Conservation (phyloP, 2,329 filamentous ascomycete species). For the Apiospora phragmitis region DNA sequence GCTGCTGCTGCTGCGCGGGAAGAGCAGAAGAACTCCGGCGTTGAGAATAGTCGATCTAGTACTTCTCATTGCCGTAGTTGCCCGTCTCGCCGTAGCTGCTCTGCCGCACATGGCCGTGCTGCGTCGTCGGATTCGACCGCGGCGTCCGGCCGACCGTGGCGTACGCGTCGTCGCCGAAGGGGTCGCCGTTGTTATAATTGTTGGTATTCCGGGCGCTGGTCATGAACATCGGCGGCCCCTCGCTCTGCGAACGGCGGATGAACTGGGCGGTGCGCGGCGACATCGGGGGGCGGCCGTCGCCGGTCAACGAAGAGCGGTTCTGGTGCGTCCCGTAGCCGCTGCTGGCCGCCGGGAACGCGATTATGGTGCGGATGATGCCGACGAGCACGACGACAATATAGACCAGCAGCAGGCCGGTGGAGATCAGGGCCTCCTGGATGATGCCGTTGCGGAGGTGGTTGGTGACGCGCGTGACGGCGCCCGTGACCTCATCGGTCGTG, state of each 20-base stretch:
- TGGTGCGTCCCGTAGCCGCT: neutral
- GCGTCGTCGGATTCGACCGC: conserved; percentile 20
- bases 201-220: neutral
- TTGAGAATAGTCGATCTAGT: conserved; percentile 13
- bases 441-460: conserved; percentile 68
- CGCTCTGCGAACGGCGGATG: neutral
- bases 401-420: conserved; percentile 69
- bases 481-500: conserved; percentile 79
- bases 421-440: conserved; percentile 77
- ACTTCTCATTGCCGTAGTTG: conserved; percentile 18
- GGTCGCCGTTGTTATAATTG: neutral
- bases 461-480: conserved; percentile 70
- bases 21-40: neutral
- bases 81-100: conserved; percentile 23
- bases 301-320: neutral
- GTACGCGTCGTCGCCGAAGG: conserved; percentile 11
- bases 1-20: neutral
- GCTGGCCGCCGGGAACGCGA: conserved; percentile 15
- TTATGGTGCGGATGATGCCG: conserved; percentile 64
- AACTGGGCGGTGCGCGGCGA: neutral
- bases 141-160: conserved; percentile 17
- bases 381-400: conserved; percentile 78
- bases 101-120: conserved; percentile 19
- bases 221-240: conserved; percentile 5
- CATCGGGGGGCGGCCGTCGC: conserved; percentile 18